Evolutionary conservation across 139 green algal genomes (phyloP).

Genomic region (Dunaliella primolecta): DNA sequence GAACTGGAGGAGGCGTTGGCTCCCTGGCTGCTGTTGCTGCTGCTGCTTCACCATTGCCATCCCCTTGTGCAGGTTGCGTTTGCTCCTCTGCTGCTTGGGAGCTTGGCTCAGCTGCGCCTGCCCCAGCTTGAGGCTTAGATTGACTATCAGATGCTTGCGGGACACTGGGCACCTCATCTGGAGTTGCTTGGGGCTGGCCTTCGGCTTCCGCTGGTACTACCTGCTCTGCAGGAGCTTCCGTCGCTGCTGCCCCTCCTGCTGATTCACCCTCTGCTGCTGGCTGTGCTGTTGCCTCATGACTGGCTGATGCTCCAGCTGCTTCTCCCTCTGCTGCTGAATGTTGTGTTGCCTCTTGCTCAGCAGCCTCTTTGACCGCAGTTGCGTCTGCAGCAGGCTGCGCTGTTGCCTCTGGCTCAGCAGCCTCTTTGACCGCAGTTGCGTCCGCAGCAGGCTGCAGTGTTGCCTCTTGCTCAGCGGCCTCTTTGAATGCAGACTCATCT

Average conservation of each 20-base stretch:
- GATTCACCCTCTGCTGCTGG: not conserved
- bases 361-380: too few species aligned
- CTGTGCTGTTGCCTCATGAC: not conserved
- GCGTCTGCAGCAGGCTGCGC: not conserved
- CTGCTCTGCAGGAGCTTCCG: slow-evolving; percentile 7
- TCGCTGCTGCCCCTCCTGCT: not conserved
- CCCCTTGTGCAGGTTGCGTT: not conserved
- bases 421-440: not conserved
- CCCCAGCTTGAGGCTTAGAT: not conserved
- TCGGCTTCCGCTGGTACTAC: not conserved
- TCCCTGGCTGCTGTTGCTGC: slow-evolving; percentile 3
- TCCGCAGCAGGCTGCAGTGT: not conserved
- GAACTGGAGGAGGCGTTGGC: not conserved
- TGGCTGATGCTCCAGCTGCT: slow-evolving; percentile 6
- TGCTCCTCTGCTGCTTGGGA: not conserved
- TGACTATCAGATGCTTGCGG: too few species aligned
- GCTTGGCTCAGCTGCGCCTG: not conserved
- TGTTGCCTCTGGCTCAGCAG: slow-evolving; percentile 1
- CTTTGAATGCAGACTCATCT: too few species aligned
- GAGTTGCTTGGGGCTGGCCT: slow-evolving; percentile 3
- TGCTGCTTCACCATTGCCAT: too few species aligned
- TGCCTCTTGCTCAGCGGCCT: not conserved
- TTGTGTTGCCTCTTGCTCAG: not conserved
- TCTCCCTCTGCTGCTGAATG: not conserved
- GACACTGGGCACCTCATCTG: too few species aligned